A percentile compares a stretch with the other conserved stretches of the same genome.
Conservation (phyloP, 805 yeast species). For the Barnettozyma siamensis region DNA sequence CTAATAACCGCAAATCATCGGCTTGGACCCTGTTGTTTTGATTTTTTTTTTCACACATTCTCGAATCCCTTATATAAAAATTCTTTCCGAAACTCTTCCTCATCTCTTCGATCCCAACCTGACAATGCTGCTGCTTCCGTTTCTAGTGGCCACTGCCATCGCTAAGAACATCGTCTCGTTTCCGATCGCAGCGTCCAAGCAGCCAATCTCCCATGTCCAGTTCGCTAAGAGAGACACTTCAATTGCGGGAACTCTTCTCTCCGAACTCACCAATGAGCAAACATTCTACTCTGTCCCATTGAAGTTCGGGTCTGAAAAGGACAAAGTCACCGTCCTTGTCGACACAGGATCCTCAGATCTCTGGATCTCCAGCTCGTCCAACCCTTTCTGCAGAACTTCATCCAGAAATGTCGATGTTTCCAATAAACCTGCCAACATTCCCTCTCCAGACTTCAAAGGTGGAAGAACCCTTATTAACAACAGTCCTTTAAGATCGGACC, state of each 20-base stretch:
- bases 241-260: slow-evolving; percentile 1
- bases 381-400: slow-evolving; percentile 24
- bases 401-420: not conserved
- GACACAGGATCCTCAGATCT: slow-evolving; percentile 33
- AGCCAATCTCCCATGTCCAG: not conserved
- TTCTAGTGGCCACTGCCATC: not conserved
- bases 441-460: slow-evolving; percentile 2
- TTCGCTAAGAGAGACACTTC: not conserved
- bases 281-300: slow-evolving; percentile 12
- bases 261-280: slow-evolving; percentile 4
- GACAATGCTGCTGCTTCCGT: not conserved
- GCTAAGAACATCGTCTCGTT: not conserved
- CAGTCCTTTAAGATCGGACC: not conserved
- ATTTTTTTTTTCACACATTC: no score
- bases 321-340: slow-evolving; percentile 24
- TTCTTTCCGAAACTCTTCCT: no score
- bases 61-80: no score
- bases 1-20: no score
- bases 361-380: slow-evolving; percentile 27
- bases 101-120: no score
- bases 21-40: no score
- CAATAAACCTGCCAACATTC: not conserved
- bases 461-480: not conserved
- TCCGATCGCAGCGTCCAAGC: not conserved
- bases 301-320: slow-evolving; percentile 11